Conservation (phyloP, 129 eudicot species). For the Chrysanthemum makinoi region DNA sequence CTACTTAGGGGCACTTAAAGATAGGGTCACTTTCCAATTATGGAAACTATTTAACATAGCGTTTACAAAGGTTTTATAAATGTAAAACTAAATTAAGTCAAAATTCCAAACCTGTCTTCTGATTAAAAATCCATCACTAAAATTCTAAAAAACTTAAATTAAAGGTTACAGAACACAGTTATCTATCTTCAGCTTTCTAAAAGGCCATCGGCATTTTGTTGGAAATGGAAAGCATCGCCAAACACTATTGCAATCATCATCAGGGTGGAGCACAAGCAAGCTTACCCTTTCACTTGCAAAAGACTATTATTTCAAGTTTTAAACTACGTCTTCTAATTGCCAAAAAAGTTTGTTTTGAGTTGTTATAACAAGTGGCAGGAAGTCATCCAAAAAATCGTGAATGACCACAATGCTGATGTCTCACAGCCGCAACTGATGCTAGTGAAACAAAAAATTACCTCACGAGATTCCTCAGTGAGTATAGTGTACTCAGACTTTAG, state of each 20-base stretch:
- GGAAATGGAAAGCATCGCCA: not conserved
- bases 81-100: not conserved
- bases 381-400: slow-evolving; percentile 8
- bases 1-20: no score
- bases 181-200: no score
- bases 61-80: no score
- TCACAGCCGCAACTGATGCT: not conserved
- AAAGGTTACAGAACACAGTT: not conserved
- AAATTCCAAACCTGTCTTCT: not conserved
- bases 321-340: not conserved
- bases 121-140: not conserved
- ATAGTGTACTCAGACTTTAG: slow-evolving; percentile 72
- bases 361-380: slow-evolving; percentile 7
- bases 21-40: not conserved
- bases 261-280: not conserved
- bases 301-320: not conserved
- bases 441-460: slow-evolving; percentile 44
- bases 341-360: not conserved
- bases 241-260: not conserved
- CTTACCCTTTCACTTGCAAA: not conserved
- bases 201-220: no score
- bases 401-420: not conserved
- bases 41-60: not conserved
- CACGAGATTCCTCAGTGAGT: slow-evolving; percentile 84
- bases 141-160: not conserved